A percentile compares a stretch with the other conserved stretches of the same genome.
Conservation (phyloP, 2,329 filamentous ascomycete genomes). For the Emmonsiellopsis sp. region DNA sequence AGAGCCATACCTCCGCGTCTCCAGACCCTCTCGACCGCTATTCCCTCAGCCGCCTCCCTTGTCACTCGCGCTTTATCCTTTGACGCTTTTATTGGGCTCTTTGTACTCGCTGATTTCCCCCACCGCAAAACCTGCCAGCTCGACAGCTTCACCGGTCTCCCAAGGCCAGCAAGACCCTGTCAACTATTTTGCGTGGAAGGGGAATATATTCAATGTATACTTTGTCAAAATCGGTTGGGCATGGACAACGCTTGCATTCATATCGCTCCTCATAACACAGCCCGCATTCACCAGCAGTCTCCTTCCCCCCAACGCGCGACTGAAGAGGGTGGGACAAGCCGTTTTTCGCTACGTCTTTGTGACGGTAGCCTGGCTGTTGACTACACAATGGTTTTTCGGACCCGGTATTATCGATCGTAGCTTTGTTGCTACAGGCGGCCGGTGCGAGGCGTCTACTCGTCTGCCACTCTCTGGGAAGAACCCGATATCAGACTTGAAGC, state of each 20-base stretch:
- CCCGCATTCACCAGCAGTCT: slow-evolving; percentile 44
- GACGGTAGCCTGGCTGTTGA: slow-evolving; percentile 71
- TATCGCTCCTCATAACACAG: slow-evolving; percentile 60
- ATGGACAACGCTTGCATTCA: slow-evolving; percentile 74
- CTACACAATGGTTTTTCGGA: slow-evolving; percentile 97
- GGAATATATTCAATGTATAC: slow-evolving; percentile 81
- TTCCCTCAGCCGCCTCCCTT: slow-evolving; percentile 46
- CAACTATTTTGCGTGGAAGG: slow-evolving; percentile 85
- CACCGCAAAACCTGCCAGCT: slow-evolving; percentile 55
- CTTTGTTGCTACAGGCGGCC: slow-evolving; percentile 80
- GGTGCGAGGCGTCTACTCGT: slow-evolving; percentile 54
- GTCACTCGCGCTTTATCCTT: slow-evolving; percentile 64
- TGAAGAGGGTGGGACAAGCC: slow-evolving; percentile 49
- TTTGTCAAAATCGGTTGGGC: slow-evolving; percentile 96
- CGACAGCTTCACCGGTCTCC: slow-evolving; percentile 36
- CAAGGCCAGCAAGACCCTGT: slow-evolving; percentile 11
- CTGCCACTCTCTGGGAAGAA: not conserved
- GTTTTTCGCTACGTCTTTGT: slow-evolving; percentile 59
- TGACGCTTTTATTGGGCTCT: slow-evolving; percentile 69
- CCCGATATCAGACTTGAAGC: slow-evolving; percentile 31
- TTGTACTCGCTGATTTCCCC: slow-evolving; percentile 73
- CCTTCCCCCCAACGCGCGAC: slow-evolving; percentile 19
- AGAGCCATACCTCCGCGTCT: not conserved
- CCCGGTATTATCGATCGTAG: slow-evolving; percentile 80
- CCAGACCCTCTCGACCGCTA: slow-evolving; percentile 1